Conservation (phyloP, 1,139 yeast genomes). For the Zygoascus hellenicus region DNA sequence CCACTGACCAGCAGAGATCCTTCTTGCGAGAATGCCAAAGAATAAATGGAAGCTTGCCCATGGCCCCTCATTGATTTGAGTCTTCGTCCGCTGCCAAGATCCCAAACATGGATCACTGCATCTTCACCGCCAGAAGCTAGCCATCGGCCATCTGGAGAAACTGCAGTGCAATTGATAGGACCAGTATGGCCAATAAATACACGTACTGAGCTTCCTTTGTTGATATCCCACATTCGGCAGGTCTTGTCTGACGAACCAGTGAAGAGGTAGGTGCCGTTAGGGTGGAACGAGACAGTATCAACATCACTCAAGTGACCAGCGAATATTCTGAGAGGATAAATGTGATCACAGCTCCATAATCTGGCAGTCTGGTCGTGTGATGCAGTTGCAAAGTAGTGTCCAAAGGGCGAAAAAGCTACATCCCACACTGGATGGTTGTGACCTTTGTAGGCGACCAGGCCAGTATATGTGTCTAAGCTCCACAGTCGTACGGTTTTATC, state of each 20-base stretch:
- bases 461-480: conserved; percentile 88
- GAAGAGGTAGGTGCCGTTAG: conserved; percentile 87
- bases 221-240: conserved; percentile 96
- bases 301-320: conserved; percentile 98
- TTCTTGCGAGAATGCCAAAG: conserved; percentile 78
- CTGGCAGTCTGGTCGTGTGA: conserved; percentile 98
- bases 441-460: conserved; percentile 90
- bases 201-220: conserved; percentile 82
- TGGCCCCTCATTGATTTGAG: conserved; percentile 81
- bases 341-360: conserved; percentile 97
- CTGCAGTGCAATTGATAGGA: conserved; percentile 77
- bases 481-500: conserved; percentile 90
- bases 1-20: conserved; percentile 88
- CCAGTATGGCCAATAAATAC: conserved; percentile 94
- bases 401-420: conserved; percentile 87
- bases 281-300: conserved; percentile 92
- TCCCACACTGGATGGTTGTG: conserved; percentile 98
- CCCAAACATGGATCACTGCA: conserved; percentile 86
- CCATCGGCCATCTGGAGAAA: conserved; percentile 96
- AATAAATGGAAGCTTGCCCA: conserved; percentile 79
- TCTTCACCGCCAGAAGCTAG: conserved; percentile 95
- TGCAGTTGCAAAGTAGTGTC: conserved; percentile 96
- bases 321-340: conserved; percentile 89
- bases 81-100: conserved; percentile 83
- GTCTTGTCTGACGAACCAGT: conserved; percentile 96